phyloP scores from a whole-genome alignment of 345 rosid species.

The Trapa bicornis region DNA sequence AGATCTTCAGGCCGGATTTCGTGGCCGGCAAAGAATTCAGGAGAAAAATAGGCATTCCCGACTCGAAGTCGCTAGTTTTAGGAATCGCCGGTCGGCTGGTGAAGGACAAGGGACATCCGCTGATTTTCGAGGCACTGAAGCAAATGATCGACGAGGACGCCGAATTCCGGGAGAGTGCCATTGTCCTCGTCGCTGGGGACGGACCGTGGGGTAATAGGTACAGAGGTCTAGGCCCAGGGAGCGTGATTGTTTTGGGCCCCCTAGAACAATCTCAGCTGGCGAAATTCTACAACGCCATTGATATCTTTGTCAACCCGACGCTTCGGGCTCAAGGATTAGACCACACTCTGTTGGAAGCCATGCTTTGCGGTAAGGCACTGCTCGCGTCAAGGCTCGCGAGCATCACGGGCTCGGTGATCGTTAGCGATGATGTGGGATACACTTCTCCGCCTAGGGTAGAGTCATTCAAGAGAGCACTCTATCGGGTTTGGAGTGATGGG shows the following conservation, averaged over 20 bases:
- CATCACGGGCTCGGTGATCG: slow-evolving; percentile 64
- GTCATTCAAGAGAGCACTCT: slow-evolving; percentile 45
- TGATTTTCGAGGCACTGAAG: slow-evolving; percentile 65
- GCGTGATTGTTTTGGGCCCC: slow-evolving; percentile 64
- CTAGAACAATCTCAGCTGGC: slow-evolving; percentile 59
- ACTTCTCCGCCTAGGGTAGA: slow-evolving; percentile 56
- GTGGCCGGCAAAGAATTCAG: slow-evolving; percentile 34
- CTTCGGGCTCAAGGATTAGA: slow-evolving; percentile 87
- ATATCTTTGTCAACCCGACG: slow-evolving; percentile 77
- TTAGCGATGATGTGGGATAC: slow-evolving; percentile 51
- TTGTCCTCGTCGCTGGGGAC: slow-evolving; percentile 74
- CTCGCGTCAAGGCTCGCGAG: slow-evolving; percentile 80
- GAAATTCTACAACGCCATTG: slow-evolving; percentile 71
- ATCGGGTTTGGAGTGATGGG: slow-evolving; percentile 44
- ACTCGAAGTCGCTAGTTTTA: slow-evolving; percentile 33
- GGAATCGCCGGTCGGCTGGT: slow-evolving; percentile 92
- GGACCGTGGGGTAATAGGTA: slow-evolving; percentile 93
- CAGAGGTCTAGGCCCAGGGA: slow-evolving; percentile 45
- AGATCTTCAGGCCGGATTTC: slow-evolving; percentile 49
- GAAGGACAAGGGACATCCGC: slow-evolving; percentile 76
- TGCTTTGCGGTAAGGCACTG: slow-evolving; percentile 66
- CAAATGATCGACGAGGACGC: slow-evolving; percentile 45
- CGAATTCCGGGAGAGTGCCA: slow-evolving; percentile 27
- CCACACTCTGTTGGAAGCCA: slow-evolving; percentile 84
- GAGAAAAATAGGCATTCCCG: slow-evolving; percentile 35